Evolutionary conservation across 2,329 filamentous ascomycete species (phyloP).

Genomic region (Fusarium anguioides): DNA sequence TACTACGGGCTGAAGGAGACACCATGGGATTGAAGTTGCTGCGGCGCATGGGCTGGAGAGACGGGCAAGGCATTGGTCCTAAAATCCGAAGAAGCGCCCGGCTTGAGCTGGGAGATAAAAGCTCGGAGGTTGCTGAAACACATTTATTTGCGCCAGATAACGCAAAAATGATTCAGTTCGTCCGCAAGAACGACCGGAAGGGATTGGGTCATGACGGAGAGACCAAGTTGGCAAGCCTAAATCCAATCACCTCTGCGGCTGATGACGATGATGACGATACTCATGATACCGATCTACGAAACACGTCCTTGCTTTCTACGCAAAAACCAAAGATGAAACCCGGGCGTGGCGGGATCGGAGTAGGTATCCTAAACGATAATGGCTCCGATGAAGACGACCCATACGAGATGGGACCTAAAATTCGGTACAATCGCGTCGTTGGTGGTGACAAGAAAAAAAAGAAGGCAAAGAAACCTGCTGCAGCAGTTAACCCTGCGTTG

Average conservation of each 20-base stretch:
- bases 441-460: slow-evolving; percentile 87
- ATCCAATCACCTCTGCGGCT: slow-evolving; percentile 34
- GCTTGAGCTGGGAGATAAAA: slow-evolving; percentile 61
- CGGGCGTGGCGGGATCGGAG: slow-evolving; percentile 77
- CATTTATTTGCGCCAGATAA: slow-evolving; percentile 91
- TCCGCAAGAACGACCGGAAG: slow-evolving; percentile 74
- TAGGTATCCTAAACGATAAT: slow-evolving; percentile 90
- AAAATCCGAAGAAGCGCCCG: slow-evolving; percentile 81
- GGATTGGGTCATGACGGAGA: slow-evolving; percentile 76
- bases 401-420: slow-evolving; percentile 90
- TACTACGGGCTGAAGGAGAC: slow-evolving; percentile 79
- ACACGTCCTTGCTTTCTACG: slow-evolving; percentile 35
- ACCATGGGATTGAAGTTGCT: slow-evolving; percentile 89
- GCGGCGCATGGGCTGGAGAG: slow-evolving; percentile 94
- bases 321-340: slow-evolving; percentile 64
- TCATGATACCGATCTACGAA: slow-evolving; percentile 7
- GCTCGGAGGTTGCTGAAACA: slow-evolving; percentile 56
- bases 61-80: slow-evolving; percentile 91
- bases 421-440: slow-evolving; percentile 85
- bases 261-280: slow-evolving; percentile 57
- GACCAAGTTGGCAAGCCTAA: slow-evolving; percentile 58
- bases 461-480: slow-evolving; percentile 63
- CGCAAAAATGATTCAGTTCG: slow-evolving; percentile 73
- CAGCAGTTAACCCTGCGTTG: slow-evolving; percentile 71
- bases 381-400: slow-evolving; percentile 96